Percentiles rank a stretch among this genome's conserved stretches.
These are phyloP conservation scores for Rhododendron henanense DNA, from an alignment of 148 eudicot species.

Conservation along the genomic window DNA sequence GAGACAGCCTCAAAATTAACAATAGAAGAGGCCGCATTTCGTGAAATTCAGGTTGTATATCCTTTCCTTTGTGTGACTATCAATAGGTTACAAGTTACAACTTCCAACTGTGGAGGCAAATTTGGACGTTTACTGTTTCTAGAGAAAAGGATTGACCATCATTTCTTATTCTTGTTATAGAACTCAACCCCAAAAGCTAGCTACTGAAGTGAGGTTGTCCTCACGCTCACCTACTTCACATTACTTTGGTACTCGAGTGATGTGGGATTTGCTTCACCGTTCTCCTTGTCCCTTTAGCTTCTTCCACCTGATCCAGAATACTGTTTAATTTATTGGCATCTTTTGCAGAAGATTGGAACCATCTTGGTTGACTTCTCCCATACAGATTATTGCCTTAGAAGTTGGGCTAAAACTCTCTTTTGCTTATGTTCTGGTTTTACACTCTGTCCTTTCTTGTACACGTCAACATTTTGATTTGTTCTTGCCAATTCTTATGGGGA, in stretches of 20 bases:
- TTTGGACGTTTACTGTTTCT: background rate
- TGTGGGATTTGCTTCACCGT: background rate
- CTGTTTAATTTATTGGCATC: background rate
- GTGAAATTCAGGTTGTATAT: constrained; percentile 77
- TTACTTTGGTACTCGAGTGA: background rate
- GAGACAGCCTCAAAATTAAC: constrained; percentile 87
- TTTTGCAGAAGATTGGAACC: background rate
- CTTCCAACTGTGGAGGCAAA: background rate
- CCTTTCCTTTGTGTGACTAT: background rate
- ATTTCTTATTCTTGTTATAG: background rate
- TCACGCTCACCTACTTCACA: background rate
- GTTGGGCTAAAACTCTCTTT: background rate
- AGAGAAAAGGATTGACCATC: background rate
- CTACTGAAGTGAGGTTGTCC: background rate
- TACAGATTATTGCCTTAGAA: background rate
- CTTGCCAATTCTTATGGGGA: background rate
- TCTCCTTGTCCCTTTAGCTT: background rate
- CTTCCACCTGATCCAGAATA: background rate
- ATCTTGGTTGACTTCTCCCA: constrained; percentile 4
- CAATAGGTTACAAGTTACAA: background rate
- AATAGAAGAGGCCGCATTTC: constrained; percentile 92
- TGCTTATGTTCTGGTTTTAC: background rate
- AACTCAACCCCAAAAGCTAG: background rate
- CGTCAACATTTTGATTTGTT: background rate
- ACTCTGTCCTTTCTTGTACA: background rate